Base-by-base conservation (phyloP, 78 protist species). In the Goniomonas avonlea region DNA sequence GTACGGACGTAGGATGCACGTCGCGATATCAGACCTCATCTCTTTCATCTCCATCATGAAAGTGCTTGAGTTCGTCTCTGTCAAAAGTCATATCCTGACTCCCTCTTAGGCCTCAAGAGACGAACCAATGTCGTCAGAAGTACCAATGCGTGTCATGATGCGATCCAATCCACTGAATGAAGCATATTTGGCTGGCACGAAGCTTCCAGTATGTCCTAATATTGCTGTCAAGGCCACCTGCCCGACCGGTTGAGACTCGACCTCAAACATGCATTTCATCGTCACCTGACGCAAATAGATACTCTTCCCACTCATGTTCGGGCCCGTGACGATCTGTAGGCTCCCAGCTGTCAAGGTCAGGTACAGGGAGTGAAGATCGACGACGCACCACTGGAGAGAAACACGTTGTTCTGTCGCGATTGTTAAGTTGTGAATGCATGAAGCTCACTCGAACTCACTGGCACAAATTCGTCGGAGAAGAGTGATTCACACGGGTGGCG, bases 221-320 rank as follows among this genome's bases (percentile, higher is more conserved):
- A 68, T 68, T 17, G 56, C 23, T 8, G 43, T 68, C 25, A 68
- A 32, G 75, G 75, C 75, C 20, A 68, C 53, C 53, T 45, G 15
- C 53, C 9, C 15, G 53, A 45, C 9, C 9, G 9, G 25, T 45
- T 45, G 53, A 45, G 53, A 45, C 53, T 9, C 9, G 15, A 45
- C 25, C 15, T 45, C 53, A 45, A 45, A 45, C 75, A n/a, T n/a
- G n/a, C n/a, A n/a, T n/a, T n/a, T n/a, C n/a, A n/a, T n/a, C n/a
- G n/a, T n/a, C n/a, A n/a, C n/a, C 56, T 68, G 75, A 0, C 75
- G 48, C 15, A 68, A 27, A 23, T 68, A 68, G 1, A 23, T 27
- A 5, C 47, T 35, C 34, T 68, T 68, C 1, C 75, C 75, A 17
- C 37, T 2, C 75, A 68, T 68, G 56, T 68, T 68, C 23, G 75